phyloP scores from a whole-genome alignment of 106 monocot genomes.

The Platanthera guangdongensis region DNA sequence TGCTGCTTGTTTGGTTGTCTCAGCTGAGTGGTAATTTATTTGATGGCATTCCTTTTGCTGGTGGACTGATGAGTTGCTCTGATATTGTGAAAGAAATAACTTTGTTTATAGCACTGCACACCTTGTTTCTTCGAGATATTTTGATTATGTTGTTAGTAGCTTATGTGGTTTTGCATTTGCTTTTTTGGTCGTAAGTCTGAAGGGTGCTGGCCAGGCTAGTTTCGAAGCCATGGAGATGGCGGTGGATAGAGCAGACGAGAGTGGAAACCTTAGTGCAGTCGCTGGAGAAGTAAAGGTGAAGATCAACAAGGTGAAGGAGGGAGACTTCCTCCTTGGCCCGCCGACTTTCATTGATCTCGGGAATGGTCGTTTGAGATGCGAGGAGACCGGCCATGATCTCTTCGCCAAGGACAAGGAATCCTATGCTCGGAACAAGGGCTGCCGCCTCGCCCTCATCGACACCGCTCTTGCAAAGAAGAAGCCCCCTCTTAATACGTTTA shows the following conservation, averaged over 20 bases:
- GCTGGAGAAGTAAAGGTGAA: conserved; percentile 12
- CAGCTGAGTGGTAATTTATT: conserved; percentile 54
- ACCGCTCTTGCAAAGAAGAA: conserved; percentile 44
- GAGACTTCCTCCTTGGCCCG: conserved; percentile 48
- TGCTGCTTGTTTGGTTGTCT: conserved; percentile 50
- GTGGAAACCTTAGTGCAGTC: neutral
- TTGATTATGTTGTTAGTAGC: conserved; percentile 43
- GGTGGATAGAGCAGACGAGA: neutral
- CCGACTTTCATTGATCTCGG: conserved; percentile 59
- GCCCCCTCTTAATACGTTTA: conserved; percentile 69
- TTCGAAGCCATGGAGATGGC: neutral
- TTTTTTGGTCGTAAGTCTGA: neutral
- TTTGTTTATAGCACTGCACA: conserved; percentile 84
- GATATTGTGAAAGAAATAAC: conserved; percentile 53
- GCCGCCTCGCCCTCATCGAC: conserved; percentile 73
- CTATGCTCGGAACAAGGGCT: conserved; percentile 50
- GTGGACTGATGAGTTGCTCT: conserved; percentile 19
- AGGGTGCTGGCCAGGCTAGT: neutral
- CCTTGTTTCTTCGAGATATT: conserved; percentile 43
- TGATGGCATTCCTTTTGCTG: conserved; percentile 12
- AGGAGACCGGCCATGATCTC: conserved; percentile 87
- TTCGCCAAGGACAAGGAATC: conserved; percentile 47
- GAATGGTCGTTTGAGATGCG: conserved; percentile 60
- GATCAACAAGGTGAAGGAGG: conserved; percentile 24
- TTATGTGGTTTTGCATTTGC: conserved; percentile 41